Percentiles rank a stretch among this genome's conserved stretches.
Evolutionary conservation across 2,329 filamentous ascomycete species (phyloP).

Genomic region (Parasarocladium wereldwijsianum): DNA sequence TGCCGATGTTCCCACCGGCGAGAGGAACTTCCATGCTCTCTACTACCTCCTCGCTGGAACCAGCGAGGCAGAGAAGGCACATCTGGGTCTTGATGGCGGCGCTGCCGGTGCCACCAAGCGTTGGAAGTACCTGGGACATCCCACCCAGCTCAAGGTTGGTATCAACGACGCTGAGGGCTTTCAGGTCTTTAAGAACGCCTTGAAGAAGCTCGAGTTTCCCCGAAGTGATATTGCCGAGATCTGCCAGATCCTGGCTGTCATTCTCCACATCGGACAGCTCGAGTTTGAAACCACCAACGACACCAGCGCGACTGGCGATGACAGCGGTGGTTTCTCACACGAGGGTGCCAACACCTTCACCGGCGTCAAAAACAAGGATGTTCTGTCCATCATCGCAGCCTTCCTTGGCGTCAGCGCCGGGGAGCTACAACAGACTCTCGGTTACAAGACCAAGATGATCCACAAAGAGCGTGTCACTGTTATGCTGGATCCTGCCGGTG

Average conservation of each 20-base stretch:
- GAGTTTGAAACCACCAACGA: conserved; percentile 76
- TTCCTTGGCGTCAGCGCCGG: conserved; percentile 75
- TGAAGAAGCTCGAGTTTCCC: conserved; percentile 88
- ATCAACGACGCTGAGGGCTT: conserved; percentile 95
- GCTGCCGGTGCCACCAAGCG: conserved; percentile 46
- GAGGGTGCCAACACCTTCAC: conserved; percentile 82
- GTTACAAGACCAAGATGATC: conserved; percentile 94
- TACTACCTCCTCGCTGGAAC: conserved; percentile 94
- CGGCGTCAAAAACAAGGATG: conserved; percentile 85
- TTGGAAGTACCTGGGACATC: conserved; percentile 94
- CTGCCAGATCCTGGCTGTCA: conserved; percentile 83
- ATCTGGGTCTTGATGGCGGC: conserved; percentile 50
- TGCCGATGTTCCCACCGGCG: conserved; percentile 81
- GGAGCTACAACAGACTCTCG: conserved; percentile 75
- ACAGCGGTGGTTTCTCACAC: conserved; percentile 91
- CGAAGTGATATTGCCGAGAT: conserved; percentile 90
- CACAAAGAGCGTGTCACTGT: conserved; percentile 95
- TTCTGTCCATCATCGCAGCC: conserved; percentile 73
- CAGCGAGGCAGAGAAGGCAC: conserved; percentile 75
- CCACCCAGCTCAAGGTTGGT: conserved; percentile 90
- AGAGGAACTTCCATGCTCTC: conserved; percentile 89
- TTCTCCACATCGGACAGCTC: conserved; percentile 94
- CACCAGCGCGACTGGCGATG: conserved; percentile 67
- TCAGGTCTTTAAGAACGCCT: conserved; percentile 90
- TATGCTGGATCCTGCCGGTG: conserved; percentile 87